Evolutionary conservation across 768 basidiomycete species (phyloP).

Genomic region (Mycena alexandri): DNA sequence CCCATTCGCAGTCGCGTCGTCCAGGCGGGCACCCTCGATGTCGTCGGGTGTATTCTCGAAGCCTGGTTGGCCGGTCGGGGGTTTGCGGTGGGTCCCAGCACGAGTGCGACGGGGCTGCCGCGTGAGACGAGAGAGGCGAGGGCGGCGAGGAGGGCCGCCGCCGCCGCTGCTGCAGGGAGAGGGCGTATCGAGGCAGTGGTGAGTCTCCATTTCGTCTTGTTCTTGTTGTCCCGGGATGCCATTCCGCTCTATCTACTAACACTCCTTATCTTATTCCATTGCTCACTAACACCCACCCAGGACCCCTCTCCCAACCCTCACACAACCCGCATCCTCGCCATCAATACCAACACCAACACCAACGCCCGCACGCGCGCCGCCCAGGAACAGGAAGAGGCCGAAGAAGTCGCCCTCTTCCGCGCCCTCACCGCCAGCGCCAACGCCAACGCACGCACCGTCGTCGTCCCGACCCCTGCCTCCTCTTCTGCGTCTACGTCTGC

Average conservation of each 20-base stretch:
- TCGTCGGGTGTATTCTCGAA: slow-evolving; percentile 94
- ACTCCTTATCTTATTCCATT: too few relatives aligned
- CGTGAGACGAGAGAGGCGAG: slow-evolving; percentile 80
- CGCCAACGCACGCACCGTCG: neutral
- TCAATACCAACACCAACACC: slow-evolving; percentile 13
- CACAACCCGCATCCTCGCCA: slow-evolving; percentile 25
- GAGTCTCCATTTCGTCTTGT: slow-evolving; percentile 21
- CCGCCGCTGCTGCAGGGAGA: slow-evolving; percentile 66
- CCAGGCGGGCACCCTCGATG: slow-evolving; percentile 93
- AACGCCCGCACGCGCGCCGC: neutral
- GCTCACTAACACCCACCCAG: too few relatives aligned
- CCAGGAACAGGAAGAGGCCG: neutral
- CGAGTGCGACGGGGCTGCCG: slow-evolving; percentile 79
- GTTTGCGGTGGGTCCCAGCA: slow-evolving; percentile 86
- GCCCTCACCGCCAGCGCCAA: neutral
- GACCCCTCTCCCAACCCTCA: neutral
- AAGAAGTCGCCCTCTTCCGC: slow-evolving; percentile 6
- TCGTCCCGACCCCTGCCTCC: neutral
- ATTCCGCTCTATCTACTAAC: neutral
- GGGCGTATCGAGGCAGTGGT: slow-evolving; percentile 42
- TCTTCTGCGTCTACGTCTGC: neutral
- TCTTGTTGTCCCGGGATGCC: neutral
- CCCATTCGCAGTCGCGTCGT: slow-evolving; percentile 92
- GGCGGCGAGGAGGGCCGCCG: slow-evolving; percentile 68
- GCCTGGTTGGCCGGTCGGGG: slow-evolving; percentile 93